Evolutionary conservation across 1,139 yeast genomes (phyloP).

Genomic region (Candida labiduridarum): DNA sequence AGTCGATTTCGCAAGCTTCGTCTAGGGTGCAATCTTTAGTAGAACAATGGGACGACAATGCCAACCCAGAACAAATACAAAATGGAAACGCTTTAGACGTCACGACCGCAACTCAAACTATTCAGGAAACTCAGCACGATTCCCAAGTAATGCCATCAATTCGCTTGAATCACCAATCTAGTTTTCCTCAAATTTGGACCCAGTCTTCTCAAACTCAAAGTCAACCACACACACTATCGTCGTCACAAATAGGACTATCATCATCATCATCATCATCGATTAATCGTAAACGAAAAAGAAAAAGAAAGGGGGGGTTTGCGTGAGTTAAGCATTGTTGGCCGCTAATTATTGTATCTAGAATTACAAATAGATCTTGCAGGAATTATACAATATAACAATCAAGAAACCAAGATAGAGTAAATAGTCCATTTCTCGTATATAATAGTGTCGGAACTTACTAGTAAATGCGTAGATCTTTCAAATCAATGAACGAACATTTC

Average conservation of each 20-base stretch:
- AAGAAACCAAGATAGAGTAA: too few species aligned
- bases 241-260: conserved; percentile 9
- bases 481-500: too few species aligned
- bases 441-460: too few species aligned
- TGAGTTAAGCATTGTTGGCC: neutral
- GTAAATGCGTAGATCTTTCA: too few species aligned
- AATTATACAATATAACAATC: too few species aligned
- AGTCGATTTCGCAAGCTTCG: conserved; percentile 19
- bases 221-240: conserved; percentile 4
- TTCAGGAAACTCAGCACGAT: conserved; percentile 1
- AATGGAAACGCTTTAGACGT: neutral
- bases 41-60: conserved; percentile 28
- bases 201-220: conserved; percentile 5
- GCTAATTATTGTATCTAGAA: too few species aligned
- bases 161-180: neutral
- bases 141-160: conserved; percentile 7
- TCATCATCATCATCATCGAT: neutral
- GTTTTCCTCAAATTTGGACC: neutral
- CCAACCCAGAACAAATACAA: neutral
- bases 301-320: conserved; percentile 28
- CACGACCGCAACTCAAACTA: neutral
- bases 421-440: too few species aligned
- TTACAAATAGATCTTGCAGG: too few species aligned
- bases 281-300: conserved; percentile 21
- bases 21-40: conserved; percentile 25